These are phyloP conservation scores for Circinella minor DNA, from an alignment of 371 early-diverging fungal species.

Conservation along the genomic window DNA sequence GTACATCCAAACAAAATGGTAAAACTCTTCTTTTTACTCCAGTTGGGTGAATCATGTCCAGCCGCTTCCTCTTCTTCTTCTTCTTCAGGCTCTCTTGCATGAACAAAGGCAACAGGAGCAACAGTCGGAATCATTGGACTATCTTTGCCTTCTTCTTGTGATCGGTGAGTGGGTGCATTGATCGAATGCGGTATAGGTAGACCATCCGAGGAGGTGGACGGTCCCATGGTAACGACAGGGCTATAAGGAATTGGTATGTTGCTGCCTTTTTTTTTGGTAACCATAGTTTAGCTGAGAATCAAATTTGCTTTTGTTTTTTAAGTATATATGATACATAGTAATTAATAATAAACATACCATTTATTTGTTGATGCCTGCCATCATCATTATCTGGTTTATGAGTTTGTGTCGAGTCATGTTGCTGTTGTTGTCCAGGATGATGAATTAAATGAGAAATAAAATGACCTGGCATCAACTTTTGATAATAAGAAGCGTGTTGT, in stretches of 20 bases:
- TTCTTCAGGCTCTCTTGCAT: conserved; percentile 48
- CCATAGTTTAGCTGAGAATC: neutral
- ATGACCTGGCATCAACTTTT: conserved; percentile 44
- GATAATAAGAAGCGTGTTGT: conserved; percentile 30
- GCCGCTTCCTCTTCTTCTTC: conserved; percentile 69
- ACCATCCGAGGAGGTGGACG: neutral
- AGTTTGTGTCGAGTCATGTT: neutral
- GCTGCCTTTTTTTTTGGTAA: neutral
- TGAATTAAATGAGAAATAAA: conserved; percentile 50
- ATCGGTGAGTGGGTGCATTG: neutral
- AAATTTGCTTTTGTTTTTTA: too few relatives aligned
- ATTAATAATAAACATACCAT: neutral
- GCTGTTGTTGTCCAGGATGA: conserved; percentile 28
- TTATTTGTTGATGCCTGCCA: conserved; percentile 18
- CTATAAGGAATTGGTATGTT: conserved; percentile 1
- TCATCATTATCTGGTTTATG: neutral
- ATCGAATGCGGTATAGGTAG: neutral
- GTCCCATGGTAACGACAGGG: neutral
- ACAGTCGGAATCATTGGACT: conserved; percentile 1
- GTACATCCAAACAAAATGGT: conserved; percentile 86
- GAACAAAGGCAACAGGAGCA: conserved; percentile 19
- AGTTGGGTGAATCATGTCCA: conserved; percentile 95
- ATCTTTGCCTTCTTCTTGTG: neutral
- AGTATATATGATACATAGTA: neutral
- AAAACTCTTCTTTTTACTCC: conserved; percentile 83